Base-by-base conservation (phyloP, 805 yeast genomes). In the Yarrowia porcina region DNA sequence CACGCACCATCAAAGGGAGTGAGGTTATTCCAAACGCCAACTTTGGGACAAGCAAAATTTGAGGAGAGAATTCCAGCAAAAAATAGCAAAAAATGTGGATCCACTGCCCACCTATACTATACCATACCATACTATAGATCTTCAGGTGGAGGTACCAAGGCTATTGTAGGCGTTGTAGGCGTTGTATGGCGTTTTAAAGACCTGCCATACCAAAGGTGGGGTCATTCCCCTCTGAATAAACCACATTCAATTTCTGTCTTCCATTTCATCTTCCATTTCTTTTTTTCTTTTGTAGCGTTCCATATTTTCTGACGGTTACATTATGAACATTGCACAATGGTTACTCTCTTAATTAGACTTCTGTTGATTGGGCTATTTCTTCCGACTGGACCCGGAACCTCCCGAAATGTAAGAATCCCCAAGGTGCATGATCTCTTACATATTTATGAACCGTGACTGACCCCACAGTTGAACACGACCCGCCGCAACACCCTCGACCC, bases 401-500 rank as follows among this genome's bases (percentile, higher is more conserved):
- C 39, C 56, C 56, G 56, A 49, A 33, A 32, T 49, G 56, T 49
- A 49, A n/a, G 54, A 47, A 30, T 32, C 54, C 38, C 54, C 54
- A 47, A 47, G 56, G 56, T 49, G 56, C 56, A 49, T 49, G 56
- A 32, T 49, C 56, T 33, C 39, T 30, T 49, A 47, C 54, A 49
- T 21, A 39, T 49, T 32, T 49, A 49, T 20, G n/a, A 32, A 30
- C 38, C n/a, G 54, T 17, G 52, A 27, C 36, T 25, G 23, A 47
- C 56, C 56, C 56, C 56, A 6, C 56, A 49, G 23, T 12, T 5
- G 28, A 25, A 25, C 28, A 25, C 28, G 28, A 25, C 4, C 8
- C 28, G 8, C 4, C 28, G 28, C 28, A 25, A 25, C 28, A 25
- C 21, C 15, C 11, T 3, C 12, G 38, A 35, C 41, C 2, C 17